Percentiles rank a stretch among this genome's conserved stretches.
phyloP scores from a whole-genome alignment of 345 rosid species.

The Syzygium aromaticum region DNA sequence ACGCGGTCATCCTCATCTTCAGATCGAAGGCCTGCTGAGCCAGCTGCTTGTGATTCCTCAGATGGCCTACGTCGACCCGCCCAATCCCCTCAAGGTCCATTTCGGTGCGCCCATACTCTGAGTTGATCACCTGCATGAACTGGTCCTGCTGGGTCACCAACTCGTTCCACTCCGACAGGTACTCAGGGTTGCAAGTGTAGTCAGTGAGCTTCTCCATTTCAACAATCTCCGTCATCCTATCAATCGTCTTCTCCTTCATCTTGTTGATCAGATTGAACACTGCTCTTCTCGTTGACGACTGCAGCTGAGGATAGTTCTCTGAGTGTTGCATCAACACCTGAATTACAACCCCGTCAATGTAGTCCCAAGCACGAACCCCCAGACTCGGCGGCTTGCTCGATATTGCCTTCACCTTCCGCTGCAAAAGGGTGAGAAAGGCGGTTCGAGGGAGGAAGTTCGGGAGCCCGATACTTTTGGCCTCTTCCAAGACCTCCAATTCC shows the following conservation, averaged over 20 bases:
- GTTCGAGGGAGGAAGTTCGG: constrained; percentile 22
- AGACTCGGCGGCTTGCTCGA: constrained; percentile 1
- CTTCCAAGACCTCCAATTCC: constrained; percentile 20
- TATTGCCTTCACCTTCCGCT: constrained; percentile 12
- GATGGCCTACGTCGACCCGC: background rate
- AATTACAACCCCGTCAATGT: constrained; percentile 12
- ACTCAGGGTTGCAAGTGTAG: constrained; percentile 24
- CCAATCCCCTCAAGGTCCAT: constrained; percentile 6
- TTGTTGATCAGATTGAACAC: constrained; percentile 9
- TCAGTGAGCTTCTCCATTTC: constrained; percentile 30
- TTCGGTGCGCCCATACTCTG: background rate
- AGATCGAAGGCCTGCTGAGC: constrained; percentile 15
- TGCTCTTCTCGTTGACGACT: constrained; percentile 6
- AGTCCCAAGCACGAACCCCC: constrained; percentile 10
- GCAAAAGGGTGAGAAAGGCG: constrained; percentile 11
- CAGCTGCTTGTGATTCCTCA: background rate
- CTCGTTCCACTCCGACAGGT: constrained; percentile 7
- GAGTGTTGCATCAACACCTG: constrained; percentile 7
- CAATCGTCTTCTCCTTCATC: constrained; percentile 16
- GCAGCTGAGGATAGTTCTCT: constrained; percentile 12
- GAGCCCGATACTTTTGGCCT: constrained; percentile 15
- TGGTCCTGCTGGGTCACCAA: background rate
- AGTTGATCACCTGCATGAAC: background rate
- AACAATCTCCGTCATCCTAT: constrained; percentile 17
- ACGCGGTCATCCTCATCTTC: constrained; percentile 17